These are phyloP conservation scores for Hymenoscyphus scutula DNA, from an alignment of 2,329 filamentous ascomycete genomes.

Conservation along the genomic window DNA sequence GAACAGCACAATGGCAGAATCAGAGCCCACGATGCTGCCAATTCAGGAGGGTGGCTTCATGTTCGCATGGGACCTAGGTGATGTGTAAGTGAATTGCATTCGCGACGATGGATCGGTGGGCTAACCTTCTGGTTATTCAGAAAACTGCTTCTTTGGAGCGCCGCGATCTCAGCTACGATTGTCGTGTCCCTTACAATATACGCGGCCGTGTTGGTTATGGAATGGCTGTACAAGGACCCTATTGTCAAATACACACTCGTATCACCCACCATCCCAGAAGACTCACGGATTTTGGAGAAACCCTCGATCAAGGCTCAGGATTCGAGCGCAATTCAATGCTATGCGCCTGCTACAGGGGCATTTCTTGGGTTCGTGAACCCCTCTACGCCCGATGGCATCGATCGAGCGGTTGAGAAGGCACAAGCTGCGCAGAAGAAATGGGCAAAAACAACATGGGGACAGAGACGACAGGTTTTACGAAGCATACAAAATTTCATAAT, in stretches of 20 bases:
- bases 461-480: slow-evolving; percentile 75
- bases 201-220: slow-evolving; percentile 21
- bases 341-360: slow-evolving; percentile 84
- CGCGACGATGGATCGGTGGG: neutral
- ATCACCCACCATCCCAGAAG: slow-evolving; percentile 58
- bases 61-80: slow-evolving; percentile 24
- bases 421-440: slow-evolving; percentile 73
- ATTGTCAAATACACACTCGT: slow-evolving; percentile 59
- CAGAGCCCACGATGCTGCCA: neutral
- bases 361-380: slow-evolving; percentile 78
- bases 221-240: slow-evolving; percentile 37
- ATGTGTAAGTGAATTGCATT: slow-evolving; percentile 24
- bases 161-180: slow-evolving; percentile 22
- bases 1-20: neutral
- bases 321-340: slow-evolving; percentile 73
- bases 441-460: slow-evolving; percentile 72
- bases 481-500: slow-evolving; percentile 81
- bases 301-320: slow-evolving; percentile 64
- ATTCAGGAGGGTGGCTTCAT: slow-evolving; percentile 14
- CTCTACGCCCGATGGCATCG: slow-evolving; percentile 72
- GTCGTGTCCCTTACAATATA: slow-evolving; percentile 29
- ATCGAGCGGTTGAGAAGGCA: slow-evolving; percentile 73
- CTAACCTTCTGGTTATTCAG: slow-evolving; percentile 17
- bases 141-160: slow-evolving; percentile 23
- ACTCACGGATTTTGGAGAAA: slow-evolving; percentile 55